Evolutionary conservation across 1,139 yeast species (phyloP).

Genomic region (Diutina siamensis): DNA sequence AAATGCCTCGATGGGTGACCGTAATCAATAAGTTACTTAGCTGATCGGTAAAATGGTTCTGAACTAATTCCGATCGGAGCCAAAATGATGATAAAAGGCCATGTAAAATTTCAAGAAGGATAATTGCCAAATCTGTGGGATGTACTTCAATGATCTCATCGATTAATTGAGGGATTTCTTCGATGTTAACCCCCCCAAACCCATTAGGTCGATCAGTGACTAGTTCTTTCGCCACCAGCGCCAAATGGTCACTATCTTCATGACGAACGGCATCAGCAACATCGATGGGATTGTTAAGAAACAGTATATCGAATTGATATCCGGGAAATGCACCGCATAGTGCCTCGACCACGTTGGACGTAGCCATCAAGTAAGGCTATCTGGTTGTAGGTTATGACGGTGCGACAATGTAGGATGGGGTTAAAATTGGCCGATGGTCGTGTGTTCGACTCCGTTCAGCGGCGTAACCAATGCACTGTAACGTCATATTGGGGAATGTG

Average conservation of each 20-base stretch:
- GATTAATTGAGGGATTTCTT: neutral
- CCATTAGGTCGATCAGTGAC: neutral
- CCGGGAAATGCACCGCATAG: conserved; percentile 1
- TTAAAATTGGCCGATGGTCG: too few relatives aligned
- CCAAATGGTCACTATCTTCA: conserved; percentile 1
- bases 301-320: neutral
- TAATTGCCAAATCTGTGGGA: neutral
- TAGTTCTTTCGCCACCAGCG: neutral
- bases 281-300: neutral
- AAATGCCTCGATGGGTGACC: neutral
- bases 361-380: too few relatives aligned
- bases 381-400: too few relatives aligned
- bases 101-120: neutral
- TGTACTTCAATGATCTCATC: neutral
- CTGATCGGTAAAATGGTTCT: too few relatives aligned
- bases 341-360: neutral
- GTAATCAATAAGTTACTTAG: neutral
- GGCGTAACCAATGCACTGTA: too few relatives aligned
- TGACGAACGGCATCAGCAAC: neutral
- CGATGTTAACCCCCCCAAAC: neutral
- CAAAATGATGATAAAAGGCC: neutral
- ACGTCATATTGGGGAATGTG: too few relatives aligned
- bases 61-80: neutral
- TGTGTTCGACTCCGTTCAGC: too few relatives aligned
- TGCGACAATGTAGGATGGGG: too few relatives aligned